Conservation (phyloP, 2,329 filamentous ascomycete genomes). For the Verticillium nonalfalfae region DNA sequence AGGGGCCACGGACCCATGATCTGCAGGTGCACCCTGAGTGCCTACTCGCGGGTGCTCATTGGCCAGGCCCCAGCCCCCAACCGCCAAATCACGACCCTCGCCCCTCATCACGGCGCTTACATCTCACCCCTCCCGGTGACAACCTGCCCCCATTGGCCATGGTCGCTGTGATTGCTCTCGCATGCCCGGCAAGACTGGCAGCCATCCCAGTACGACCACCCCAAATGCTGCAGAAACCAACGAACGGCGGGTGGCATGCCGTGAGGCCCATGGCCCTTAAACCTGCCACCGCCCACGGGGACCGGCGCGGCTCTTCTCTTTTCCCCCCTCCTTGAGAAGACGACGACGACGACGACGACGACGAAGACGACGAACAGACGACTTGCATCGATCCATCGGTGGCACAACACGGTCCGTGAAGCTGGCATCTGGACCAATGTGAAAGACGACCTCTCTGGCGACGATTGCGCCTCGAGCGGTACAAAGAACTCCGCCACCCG, state of each 20-base stretch:
- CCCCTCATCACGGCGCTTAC: conserved; percentile 10
- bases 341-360: background rate
- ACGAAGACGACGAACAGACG: conserved; percentile 1
- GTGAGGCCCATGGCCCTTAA: conserved; percentile 9
- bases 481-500: background rate
- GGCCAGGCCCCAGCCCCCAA: background rate
- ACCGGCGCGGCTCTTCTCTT: conserved; percentile 1
- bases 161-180: conserved; percentile 9
- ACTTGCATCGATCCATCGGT: background rate
- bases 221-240: conserved; percentile 6
- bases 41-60: conserved; percentile 2
- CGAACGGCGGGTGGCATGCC: background rate
- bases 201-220: conserved; percentile 5
- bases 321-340: background rate
- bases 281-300: conserved; percentile 7
- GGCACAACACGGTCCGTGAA: background rate
- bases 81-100: conserved; percentile 3
- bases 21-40: background rate
- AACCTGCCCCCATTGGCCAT: conserved; percentile 8
- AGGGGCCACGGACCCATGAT: background rate
- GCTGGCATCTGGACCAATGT: background rate
- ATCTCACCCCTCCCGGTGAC: conserved; percentile 1
- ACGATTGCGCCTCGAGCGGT: background rate
- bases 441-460: background rate
- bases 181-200: conserved; percentile 9